Conservation (phyloP, 148 eudicot species). For the Rhododendron mucronatum region DNA sequence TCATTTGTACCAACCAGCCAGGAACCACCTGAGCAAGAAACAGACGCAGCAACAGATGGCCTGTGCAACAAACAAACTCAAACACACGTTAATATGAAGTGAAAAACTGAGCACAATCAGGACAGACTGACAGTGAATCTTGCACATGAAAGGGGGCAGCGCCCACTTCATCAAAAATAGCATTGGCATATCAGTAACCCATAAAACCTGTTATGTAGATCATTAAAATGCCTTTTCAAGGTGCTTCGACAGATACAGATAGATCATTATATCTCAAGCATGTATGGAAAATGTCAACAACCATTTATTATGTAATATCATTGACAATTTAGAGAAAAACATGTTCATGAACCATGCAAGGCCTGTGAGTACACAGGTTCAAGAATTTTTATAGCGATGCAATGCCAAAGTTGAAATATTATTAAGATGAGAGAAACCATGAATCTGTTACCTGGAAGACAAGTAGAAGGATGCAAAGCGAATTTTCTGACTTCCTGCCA, state of each 20-base stretch:
- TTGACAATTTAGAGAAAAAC: not conserved
- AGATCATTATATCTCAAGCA: not conserved
- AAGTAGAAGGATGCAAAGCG: conserved; percentile 5
- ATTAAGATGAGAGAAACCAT: not conserved
- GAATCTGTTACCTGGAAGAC: not conserved
- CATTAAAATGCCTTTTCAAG: not conserved
- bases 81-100: not conserved
- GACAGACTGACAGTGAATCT: not conserved
- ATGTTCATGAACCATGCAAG: not conserved
- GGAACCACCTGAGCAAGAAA: conserved; percentile 79
- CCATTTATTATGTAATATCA: not conserved
- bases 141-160: not conserved
- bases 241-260: not conserved
- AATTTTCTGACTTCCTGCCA: conserved; percentile 5
- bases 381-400: not conserved
- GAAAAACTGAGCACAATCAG: not conserved
- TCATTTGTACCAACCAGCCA: conserved; percentile 96
- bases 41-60: conserved; percentile 75
- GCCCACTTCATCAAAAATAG: not conserved
- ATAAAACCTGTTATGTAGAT: not conserved
- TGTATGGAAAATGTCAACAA: not conserved
- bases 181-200: not conserved
- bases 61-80: conserved; percentile 28
- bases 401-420: not conserved
- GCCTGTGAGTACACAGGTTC: not conserved